A percentile compares a stretch with the other conserved stretches of the same genome.
Conservation (phyloP, 345 rosid species). For the Aquilaria yunnanensis region DNA sequence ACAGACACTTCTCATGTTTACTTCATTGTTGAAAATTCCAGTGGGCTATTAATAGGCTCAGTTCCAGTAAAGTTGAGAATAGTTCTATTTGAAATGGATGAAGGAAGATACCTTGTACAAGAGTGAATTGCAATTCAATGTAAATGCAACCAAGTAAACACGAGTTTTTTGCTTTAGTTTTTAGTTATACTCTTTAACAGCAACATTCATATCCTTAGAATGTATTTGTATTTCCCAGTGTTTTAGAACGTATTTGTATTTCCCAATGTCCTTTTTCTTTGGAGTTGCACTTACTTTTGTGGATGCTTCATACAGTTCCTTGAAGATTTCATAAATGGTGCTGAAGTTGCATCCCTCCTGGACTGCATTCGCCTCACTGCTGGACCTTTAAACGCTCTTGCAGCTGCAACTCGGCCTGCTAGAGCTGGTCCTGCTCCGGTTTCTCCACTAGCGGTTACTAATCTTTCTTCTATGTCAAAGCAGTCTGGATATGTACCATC, state of each 20-base stretch:
- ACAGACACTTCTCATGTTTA: too few species aligned
- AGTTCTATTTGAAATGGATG: too few species aligned
- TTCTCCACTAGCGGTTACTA: slow-evolving; percentile 41
- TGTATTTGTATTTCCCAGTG: neutral
- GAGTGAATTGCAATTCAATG: too few species aligned
- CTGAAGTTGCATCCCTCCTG: slow-evolving; percentile 88
- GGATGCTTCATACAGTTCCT: slow-evolving; percentile 45
- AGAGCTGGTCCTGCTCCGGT: slow-evolving; percentile 78
- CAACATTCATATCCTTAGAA: neutral
- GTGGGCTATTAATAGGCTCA: too few species aligned
- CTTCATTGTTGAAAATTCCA: too few species aligned
- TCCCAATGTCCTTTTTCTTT: too few species aligned
- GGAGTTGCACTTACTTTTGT: slow-evolving; percentile 8
- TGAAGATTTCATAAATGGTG: slow-evolving; percentile 96
- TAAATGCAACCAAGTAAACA: too few species aligned
- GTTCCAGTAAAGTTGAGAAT: too few species aligned
- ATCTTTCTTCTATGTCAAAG: slow-evolving; percentile 49
- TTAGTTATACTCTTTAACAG: neutral
- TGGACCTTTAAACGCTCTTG: slow-evolving; percentile 93
- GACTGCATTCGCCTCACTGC: slow-evolving; percentile 98
- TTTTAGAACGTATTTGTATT: neutral
- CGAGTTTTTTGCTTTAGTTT: neutral
- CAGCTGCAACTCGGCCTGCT: slow-evolving; percentile 98
- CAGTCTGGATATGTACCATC: slow-evolving; percentile 51
- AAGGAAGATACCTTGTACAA: too few species aligned